Evolutionary conservation across 2,329 filamentous ascomycete genomes (phyloP).

Genomic region (Scedosporium boydii): DNA sequence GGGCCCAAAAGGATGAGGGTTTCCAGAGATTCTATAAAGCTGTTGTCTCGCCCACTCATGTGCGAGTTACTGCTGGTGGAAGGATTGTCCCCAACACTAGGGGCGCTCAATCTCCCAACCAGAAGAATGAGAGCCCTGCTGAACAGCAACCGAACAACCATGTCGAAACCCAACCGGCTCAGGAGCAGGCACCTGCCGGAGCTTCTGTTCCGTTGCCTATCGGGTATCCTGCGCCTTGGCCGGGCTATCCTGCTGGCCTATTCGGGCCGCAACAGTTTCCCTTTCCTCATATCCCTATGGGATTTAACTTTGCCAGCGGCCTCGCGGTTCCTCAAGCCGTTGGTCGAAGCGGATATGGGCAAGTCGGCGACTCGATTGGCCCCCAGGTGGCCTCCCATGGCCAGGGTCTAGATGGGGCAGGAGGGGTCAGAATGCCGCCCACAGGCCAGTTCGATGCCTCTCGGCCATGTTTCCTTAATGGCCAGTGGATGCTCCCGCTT

Average conservation of each 20-base stretch:
- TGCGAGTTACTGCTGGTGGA: constrained; percentile 58
- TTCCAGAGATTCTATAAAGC: constrained; percentile 60
- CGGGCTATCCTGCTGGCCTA: constrained; percentile 2
- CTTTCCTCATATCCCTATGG: constrained; percentile 4
- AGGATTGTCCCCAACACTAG: constrained; percentile 58
- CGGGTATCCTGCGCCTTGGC: neutral
- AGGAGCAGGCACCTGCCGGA: neutral
- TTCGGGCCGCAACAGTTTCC: constrained; percentile 1
- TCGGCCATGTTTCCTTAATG: constrained; percentile 34
- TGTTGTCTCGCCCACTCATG: constrained; percentile 57
- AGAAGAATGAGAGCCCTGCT: neutral
- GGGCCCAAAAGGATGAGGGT: constrained; percentile 51
- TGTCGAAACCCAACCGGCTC: neutral
- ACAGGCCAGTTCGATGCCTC: constrained; percentile 36
- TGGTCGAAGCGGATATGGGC: neutral
- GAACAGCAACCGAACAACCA: constrained; percentile 2
- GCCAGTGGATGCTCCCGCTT: constrained; percentile 31
- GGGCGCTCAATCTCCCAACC: constrained; percentile 42
- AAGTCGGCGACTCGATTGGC: neutral
- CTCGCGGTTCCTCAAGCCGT: constrained; percentile 14
- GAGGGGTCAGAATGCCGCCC: constrained; percentile 22
- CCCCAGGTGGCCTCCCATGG: neutral
- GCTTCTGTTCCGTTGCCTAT: neutral
- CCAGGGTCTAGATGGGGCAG: constrained; percentile 6
- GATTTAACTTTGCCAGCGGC: constrained; percentile 9